phyloP scores from a whole-genome alignment of 2,329 filamentous ascomycete genomes.

The Colletotrichum echinochloae region DNA sequence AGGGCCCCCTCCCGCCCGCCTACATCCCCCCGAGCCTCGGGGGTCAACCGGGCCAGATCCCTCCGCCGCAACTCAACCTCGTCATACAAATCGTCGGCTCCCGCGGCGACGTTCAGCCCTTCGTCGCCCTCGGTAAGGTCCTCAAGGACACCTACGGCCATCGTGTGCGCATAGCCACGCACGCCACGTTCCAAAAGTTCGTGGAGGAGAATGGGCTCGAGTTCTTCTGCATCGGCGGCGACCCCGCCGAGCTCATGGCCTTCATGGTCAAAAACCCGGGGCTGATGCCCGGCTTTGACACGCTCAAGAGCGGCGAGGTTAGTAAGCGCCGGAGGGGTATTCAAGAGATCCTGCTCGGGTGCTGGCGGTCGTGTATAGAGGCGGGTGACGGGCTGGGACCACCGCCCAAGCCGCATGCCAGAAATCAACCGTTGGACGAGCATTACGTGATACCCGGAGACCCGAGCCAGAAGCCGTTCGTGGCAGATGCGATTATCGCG shows the following conservation, averaged over 20 bases:
- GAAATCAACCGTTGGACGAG: constrained; percentile 64
- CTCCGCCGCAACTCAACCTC: constrained; percentile 72
- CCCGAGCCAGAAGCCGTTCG: constrained; percentile 70
- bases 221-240: constrained; percentile 82
- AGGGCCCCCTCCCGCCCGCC: constrained; percentile 68
- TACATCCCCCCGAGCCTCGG: constrained; percentile 81
- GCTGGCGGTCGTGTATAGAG: constrained; percentile 88
- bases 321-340: constrained; percentile 80
- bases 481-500: constrained; percentile 85
- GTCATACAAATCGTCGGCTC: constrained; percentile 83
- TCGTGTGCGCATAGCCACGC: constrained; percentile 79
- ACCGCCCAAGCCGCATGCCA: constrained; percentile 59
- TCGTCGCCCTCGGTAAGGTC: constrained; percentile 75
- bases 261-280: constrained; percentile 94
- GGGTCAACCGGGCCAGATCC: constrained; percentile 68
- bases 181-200: constrained; percentile 75
- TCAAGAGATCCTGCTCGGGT: constrained; percentile 83
- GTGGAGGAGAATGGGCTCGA: constrained; percentile 78
- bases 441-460: constrained; percentile 56
- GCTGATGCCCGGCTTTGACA: constrained; percentile 84
- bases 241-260: constrained; percentile 82
- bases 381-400: constrained; percentile 74
- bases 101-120: constrained; percentile 81
- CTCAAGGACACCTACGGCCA: constrained; percentile 75
- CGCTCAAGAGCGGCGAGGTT: constrained; percentile 81